Evolutionary conservation across 2,329 filamentous ascomycete genomes (phyloP).

Genomic region (Cladosporium sp.): DNA sequence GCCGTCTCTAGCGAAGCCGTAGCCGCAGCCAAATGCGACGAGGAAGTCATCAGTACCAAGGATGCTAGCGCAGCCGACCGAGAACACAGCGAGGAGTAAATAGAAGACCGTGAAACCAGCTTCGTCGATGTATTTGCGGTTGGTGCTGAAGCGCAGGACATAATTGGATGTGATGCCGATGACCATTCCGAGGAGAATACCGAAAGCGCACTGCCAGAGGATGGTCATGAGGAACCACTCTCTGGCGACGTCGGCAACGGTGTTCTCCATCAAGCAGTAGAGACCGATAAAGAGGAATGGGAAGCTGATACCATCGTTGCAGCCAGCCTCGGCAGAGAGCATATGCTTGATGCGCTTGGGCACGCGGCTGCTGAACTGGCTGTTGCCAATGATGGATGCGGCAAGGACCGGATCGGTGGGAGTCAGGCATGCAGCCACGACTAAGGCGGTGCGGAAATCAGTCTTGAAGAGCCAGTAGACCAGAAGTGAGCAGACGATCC

Average conservation of each 20-base stretch:
- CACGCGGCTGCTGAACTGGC: conserved; percentile 53
- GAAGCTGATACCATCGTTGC: conserved; percentile 58
- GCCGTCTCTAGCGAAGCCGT: conserved; percentile 56
- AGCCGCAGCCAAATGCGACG: conserved; percentile 56
- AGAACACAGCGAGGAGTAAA: conserved; percentile 55
- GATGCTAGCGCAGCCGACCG: conserved; percentile 52
- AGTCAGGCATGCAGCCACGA: conserved; percentile 57
- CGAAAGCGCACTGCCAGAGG: conserved; percentile 56
- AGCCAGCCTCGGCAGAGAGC: conserved; percentile 56
- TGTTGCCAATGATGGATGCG: conserved; percentile 55
- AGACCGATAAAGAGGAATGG: conserved; percentile 58
- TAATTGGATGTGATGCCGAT: conserved; percentile 52
- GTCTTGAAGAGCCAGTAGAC: conserved; percentile 50
- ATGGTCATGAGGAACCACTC: conserved; percentile 57
- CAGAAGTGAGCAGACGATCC: conserved; percentile 50
- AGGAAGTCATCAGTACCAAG: conserved; percentile 59
- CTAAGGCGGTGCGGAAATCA: conserved; percentile 48
- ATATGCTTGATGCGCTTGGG: conserved; percentile 54
- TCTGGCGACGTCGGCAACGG: conserved; percentile 44
- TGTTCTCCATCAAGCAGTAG: conserved; percentile 44
- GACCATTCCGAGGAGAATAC: conserved; percentile 48
- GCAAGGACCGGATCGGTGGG: conserved; percentile 60
- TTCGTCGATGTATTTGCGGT: conserved; percentile 47
- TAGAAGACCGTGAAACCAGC: conserved; percentile 58
- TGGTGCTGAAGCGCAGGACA: conserved; percentile 50